Conservation (phyloP, 305 asterid species). For the Fraxinus angustifolia region DNA sequence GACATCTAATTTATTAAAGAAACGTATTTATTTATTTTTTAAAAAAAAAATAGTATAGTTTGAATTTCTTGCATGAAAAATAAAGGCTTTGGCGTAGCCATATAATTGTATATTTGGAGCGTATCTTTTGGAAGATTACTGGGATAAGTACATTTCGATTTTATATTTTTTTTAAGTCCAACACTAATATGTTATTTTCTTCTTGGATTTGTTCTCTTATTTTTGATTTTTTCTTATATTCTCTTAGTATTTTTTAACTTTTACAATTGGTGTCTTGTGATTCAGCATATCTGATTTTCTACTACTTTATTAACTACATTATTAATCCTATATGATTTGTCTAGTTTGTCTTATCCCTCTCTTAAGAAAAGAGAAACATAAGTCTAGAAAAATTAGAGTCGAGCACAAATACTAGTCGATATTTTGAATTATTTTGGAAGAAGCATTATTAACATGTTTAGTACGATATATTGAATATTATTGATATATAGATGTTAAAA, state of each 20-base stretch:
- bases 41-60: too few relatives aligned
- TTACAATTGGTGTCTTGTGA: constrained; percentile 22
- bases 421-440: not conserved
- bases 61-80: not conserved
- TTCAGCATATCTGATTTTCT: constrained; percentile 15
- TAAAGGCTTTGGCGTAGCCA: constrained; percentile 23
- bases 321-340: not conserved
- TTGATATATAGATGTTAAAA: not conserved
- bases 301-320: constrained; percentile 5
- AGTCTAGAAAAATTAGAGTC: not conserved
- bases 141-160: not conserved
- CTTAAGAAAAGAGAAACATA: not conserved
- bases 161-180: constrained; percentile 6
- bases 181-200: not conserved
- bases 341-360: constrained; percentile 8
- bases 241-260: constrained; percentile 11
- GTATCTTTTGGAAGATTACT: constrained; percentile 22
- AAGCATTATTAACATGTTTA: not conserved
- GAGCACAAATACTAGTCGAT: not conserved
- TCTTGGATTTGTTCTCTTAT: constrained; percentile 22
- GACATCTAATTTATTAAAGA: constrained; percentile 22
- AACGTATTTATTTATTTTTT: not conserved
- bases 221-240: constrained; percentile 24
- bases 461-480: not conserved
- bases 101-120: constrained; percentile 22